Evolutionary conservation across 208 protist species (phyloP).

Genomic region (Blechomonas ayalai): DNA sequence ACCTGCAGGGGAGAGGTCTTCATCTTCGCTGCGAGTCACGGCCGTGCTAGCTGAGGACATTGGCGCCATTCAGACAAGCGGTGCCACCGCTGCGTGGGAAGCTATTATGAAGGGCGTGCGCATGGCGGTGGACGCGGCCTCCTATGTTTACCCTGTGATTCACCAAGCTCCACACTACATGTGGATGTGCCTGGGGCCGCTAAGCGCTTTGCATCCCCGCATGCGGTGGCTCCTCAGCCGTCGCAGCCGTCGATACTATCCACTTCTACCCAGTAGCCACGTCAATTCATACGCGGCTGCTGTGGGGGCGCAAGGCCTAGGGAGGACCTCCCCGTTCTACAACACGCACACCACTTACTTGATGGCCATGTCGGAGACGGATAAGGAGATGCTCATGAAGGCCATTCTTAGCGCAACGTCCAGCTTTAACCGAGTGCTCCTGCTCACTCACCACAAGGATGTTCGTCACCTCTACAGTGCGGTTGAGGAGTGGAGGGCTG

Average conservation of each 20-base stretch:
- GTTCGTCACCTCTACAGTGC: slow-evolving; percentile 38
- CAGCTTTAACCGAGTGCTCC: slow-evolving; percentile 29
- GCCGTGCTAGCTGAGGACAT: slow-evolving; percentile 34
- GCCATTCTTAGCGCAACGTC: slow-evolving; percentile 37
- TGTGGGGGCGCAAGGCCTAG: slow-evolving; percentile 17
- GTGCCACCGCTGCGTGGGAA: not conserved
- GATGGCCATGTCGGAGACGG: slow-evolving; percentile 36
- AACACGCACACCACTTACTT: slow-evolving; percentile 41
- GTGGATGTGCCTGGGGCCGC: slow-evolving; percentile 41
- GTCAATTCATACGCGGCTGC: slow-evolving; percentile 14
- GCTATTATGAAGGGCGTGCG: not conserved
- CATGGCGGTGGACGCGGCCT: slow-evolving; percentile 4
- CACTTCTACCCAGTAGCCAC: slow-evolving; percentile 27
- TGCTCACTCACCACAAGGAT: slow-evolving; percentile 78
- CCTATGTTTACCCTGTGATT: slow-evolving; percentile 11
- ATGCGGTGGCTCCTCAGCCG: slow-evolving; percentile 43
- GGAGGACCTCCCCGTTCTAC: slow-evolving; percentile 27
- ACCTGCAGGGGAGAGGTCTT: not conserved
- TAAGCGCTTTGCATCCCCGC: slow-evolving; percentile 20
- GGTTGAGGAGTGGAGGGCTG: slow-evolving; percentile 23
- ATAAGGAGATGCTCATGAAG: slow-evolving; percentile 40
- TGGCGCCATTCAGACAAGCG: not conserved
- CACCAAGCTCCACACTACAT: slow-evolving; percentile 20
- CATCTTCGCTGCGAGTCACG: slow-evolving; percentile 20
- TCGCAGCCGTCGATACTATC: slow-evolving; percentile 64